These are phyloP conservation scores for Tulasnella sp. DNA, from an alignment of 768 basidiomycete genomes.

Conservation along the genomic window DNA sequence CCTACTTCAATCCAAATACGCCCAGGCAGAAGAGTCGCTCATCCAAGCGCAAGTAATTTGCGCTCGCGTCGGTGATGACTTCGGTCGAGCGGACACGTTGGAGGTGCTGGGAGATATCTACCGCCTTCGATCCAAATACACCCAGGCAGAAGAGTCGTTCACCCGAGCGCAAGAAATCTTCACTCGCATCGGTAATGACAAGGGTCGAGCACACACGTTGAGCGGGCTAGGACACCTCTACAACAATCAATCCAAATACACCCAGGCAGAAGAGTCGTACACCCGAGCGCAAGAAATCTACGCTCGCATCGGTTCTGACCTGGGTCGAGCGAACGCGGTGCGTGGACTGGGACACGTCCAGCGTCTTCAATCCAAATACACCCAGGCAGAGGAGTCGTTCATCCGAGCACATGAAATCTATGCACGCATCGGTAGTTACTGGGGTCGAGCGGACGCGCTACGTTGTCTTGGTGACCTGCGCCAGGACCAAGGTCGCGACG, in stretches of 20 bases:
- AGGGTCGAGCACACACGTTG: neutral
- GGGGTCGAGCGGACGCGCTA: neutral
- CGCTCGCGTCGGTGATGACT: no score
- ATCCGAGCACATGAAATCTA: neutral
- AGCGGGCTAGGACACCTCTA: neutral
- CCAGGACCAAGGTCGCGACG: neutral
- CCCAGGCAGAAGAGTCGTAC: no score
- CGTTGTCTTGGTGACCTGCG: neutral
- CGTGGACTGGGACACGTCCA: neutral
- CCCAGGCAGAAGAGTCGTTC: neutral
- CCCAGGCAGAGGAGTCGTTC: neutral
- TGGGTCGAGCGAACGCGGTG: neutral
- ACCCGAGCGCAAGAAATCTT: neutral
- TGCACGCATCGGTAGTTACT: neutral
- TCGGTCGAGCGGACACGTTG: no score
- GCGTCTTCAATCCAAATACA: neutral
- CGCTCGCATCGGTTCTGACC: neutral
- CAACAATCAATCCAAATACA: neutral
- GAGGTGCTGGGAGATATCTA: no score
- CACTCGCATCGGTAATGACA: neutral
- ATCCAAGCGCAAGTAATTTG: no score
- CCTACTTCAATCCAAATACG: no score
- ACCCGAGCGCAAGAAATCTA: no score
- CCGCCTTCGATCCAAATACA: no score
- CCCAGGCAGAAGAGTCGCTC: no score